phyloP scores from a whole-genome alignment of 108 stramenopile genomes.

The Cyclotella baltica region DNA sequence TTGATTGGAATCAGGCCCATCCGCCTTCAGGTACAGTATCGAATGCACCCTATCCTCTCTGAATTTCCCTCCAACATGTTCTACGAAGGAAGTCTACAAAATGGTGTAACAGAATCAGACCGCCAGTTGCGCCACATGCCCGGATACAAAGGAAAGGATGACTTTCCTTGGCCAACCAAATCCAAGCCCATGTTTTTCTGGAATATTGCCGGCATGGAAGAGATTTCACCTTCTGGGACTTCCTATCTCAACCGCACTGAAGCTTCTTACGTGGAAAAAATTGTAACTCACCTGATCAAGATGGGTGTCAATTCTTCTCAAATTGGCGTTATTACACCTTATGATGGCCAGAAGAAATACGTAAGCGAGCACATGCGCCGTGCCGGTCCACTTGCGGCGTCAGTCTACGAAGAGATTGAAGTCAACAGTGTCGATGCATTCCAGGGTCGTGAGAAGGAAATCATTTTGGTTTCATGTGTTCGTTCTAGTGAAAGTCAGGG shows the following conservation, averaged over 20 bases:
- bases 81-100: slow-evolving; percentile 98
- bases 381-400: slow-evolving; percentile 80
- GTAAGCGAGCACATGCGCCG: slow-evolving; percentile 92
- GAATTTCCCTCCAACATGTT: slow-evolving; percentile 99
- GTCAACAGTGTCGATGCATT: slow-evolving; percentile 98
- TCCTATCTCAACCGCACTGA: slow-evolving; percentile 98
- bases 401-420: slow-evolving; percentile 94
- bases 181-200: slow-evolving; percentile 96
- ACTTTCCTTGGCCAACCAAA: slow-evolving; percentile 94
- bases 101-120: slow-evolving; percentile 97
- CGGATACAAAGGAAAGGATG: slow-evolving; percentile 82
- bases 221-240: slow-evolving; percentile 96
- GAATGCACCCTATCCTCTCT: slow-evolving; percentile 97
- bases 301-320: slow-evolving; percentile 92
- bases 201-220: slow-evolving; percentile 94
- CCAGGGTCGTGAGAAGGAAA: slow-evolving; percentile 99
- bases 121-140: slow-evolving; percentile 81
- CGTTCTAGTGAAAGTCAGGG: slow-evolving; percentile 98
- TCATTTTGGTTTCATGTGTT: slow-evolving; percentile 97
- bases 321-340: slow-evolving; percentile 98
- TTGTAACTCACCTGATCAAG: slow-evolving; percentile 95
- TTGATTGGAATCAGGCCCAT: slow-evolving; percentile 95
- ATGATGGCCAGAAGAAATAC: slow-evolving; percentile 98
- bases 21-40: slow-evolving; percentile 98
- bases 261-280: slow-evolving; percentile 95